phyloP scores from a whole-genome alignment of 192 early-diverging fungal species.

The Backusella liffmaniae region DNA sequence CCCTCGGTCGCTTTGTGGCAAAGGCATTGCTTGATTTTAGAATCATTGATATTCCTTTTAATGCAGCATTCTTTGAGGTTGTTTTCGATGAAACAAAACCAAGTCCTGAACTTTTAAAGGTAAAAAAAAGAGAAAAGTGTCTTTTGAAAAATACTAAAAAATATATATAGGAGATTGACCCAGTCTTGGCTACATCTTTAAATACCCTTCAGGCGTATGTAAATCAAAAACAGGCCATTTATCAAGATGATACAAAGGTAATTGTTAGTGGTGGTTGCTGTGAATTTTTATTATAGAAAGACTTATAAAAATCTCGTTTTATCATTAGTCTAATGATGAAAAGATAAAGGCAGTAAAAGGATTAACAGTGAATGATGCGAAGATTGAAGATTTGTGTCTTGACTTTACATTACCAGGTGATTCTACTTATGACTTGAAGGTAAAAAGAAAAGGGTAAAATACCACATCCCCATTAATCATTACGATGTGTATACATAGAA shows the following conservation, averaged over 20 bases:
- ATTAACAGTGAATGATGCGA: conserved; percentile 52
- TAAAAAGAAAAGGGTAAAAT: not conserved
- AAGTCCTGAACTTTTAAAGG: conserved; percentile 13
- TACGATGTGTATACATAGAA: conserved; percentile 11
- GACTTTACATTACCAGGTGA: conserved; percentile 90
- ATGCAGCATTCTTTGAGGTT: conserved; percentile 69
- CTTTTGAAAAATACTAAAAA: not conserved
- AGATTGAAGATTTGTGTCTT: conserved; percentile 68
- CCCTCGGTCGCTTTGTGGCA: conserved; percentile 83
- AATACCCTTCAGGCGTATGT: conserved; percentile 64
- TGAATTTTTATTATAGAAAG: not conserved
- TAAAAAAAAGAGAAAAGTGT: not conserved
- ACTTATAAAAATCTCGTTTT: not conserved
- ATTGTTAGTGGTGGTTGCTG: not conserved
- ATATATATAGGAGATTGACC: conserved; percentile 58
- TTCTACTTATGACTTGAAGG: conserved; percentile 64
- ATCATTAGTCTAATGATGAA: conserved; percentile 34
- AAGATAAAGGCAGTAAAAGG: conserved; percentile 36
- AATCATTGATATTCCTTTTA: conserved; percentile 83
- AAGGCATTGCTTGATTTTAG: conserved; percentile 86
- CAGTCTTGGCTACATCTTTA: conserved; percentile 64
- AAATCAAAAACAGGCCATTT: conserved; percentile 55
- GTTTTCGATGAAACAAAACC: conserved; percentile 48
- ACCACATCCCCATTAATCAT: not conserved
- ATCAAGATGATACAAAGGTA: conserved; percentile 47